Conservation (phyloP, 1,284 basidiomycete genomes). For the Amylostereum areolatum region DNA sequence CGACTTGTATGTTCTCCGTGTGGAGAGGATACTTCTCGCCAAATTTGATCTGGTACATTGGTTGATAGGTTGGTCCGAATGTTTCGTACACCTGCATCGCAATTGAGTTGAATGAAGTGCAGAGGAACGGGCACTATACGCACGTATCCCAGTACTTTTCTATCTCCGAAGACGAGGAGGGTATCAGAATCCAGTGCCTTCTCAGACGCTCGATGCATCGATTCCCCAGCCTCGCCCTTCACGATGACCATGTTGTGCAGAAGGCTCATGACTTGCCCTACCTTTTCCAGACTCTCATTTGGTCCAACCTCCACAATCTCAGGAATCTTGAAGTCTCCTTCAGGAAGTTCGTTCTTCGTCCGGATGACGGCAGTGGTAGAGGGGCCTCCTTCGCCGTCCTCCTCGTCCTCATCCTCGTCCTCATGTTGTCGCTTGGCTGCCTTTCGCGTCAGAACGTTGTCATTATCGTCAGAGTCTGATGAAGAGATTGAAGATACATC, state of each 20-base stretch:
- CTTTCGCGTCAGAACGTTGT: constrained; percentile 12
- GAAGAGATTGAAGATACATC: constrained; percentile 39
- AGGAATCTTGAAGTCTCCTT: constrained; percentile 47
- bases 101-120: constrained; percentile 6
- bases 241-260: constrained; percentile 68
- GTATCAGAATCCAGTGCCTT: constrained; percentile 78
- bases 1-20: constrained; percentile 42
- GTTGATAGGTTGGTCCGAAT: constrained; percentile 82
- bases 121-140: constrained; percentile 22
- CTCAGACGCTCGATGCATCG: constrained; percentile 39
- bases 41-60: constrained; percentile 79
- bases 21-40: constrained; percentile 52
- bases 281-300: constrained; percentile 58
- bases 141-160: constrained; percentile 79
- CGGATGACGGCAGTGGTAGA: constrained; percentile 38
- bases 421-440: constrained; percentile 15
- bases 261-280: constrained; percentile 72
- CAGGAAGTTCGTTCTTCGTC: constrained; percentile 61
- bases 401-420: constrained; percentile 36
- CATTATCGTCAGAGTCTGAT: constrained; percentile 22
- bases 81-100: constrained; percentile 74
- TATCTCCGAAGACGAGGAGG: constrained; percentile 79
- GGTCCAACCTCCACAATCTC: constrained; percentile 49
- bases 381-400: constrained; percentile 43
- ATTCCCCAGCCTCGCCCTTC: constrained; percentile 45